Percentiles rank a stretch among this genome's conserved stretches.
Conservation (phyloP, 1,139 yeast genomes). For the Saccharomyces hybrid region DNA sequence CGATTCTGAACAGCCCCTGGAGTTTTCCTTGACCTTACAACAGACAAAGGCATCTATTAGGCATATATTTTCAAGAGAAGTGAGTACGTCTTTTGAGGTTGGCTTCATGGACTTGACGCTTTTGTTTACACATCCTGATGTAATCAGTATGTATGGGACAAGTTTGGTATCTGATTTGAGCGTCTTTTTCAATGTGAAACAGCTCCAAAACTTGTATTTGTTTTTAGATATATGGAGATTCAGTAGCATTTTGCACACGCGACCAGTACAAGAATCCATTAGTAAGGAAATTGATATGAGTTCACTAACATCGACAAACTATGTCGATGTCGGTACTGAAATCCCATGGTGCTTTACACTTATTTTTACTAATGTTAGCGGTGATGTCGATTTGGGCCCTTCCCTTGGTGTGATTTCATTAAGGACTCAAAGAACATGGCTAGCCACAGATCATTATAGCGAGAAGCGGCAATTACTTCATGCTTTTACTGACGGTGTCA, state of each 20-base stretch:
- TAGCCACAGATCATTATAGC: constrained; percentile 56
- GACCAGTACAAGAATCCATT: constrained; percentile 5
- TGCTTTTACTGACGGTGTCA: constrained; percentile 48
- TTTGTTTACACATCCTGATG: constrained; percentile 37
- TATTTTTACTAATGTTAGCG: constrained; percentile 44
- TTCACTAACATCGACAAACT: constrained; percentile 8
- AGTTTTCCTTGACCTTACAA: constrained; percentile 42
- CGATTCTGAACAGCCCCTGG: constrained; percentile 37
- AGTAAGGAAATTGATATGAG: constrained; percentile 9
- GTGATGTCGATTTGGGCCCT: constrained; percentile 73
- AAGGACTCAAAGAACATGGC: constrained; percentile 55
- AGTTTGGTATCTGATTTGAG: constrained; percentile 50
- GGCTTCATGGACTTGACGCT: constrained; percentile 40
- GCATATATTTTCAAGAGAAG: constrained; percentile 84
- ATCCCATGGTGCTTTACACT: constrained; percentile 70
- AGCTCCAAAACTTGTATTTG: constrained; percentile 75
- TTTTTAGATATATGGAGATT: constrained; percentile 86
- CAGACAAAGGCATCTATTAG: constrained; percentile 65
- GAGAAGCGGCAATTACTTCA: constrained; percentile 69
- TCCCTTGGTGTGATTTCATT: constrained; percentile 64
- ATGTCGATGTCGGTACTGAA: constrained; percentile 6
- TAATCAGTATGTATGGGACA: constrained; percentile 41
- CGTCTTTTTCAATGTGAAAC: constrained; percentile 69
- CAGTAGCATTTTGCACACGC: constrained; percentile 13
- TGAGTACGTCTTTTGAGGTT: constrained; percentile 70